A percentile compares a stretch with the other conserved stretches of the same genome.
phyloP scores from a whole-genome alignment of 495 filamentous ascomycete genomes.

The Rostrohypoxylon terebratum region DNA sequence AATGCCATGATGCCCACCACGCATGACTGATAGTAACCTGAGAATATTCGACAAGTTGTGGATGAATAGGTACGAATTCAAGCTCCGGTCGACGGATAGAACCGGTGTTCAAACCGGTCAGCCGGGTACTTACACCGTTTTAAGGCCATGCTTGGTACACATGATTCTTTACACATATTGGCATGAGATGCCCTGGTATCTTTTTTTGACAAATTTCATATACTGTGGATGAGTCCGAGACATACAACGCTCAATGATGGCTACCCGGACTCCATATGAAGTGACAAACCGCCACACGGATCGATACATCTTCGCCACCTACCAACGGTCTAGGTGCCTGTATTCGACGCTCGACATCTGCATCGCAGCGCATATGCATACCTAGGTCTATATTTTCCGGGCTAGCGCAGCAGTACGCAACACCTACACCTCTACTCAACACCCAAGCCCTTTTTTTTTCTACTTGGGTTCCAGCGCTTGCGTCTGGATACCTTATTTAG shows the following conservation, averaged over 20 bases:
- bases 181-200: neutral
- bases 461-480: neutral
- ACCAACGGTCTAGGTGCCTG: neutral
- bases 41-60: neutral
- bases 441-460: neutral
- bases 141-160: neutral
- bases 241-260: neutral
- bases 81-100: neutral
- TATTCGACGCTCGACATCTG: conserved; percentile 2
- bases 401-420: neutral
- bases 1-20: neutral
- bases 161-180: neutral
- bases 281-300: neutral
- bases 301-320: neutral
- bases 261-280: neutral
- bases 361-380: neutral
- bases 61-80: neutral
- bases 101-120: neutral
- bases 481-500: conserved; percentile 9
- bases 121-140: neutral
- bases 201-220: neutral
- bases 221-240: neutral
- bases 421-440: neutral
- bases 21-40: neutral
- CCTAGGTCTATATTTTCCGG: neutral